Percentiles rank a stretch among this genome's conserved stretches.
Evolutionary conservation across 108 stramenopile species (phyloP).

Genomic region (Conticribra guillardii): DNA sequence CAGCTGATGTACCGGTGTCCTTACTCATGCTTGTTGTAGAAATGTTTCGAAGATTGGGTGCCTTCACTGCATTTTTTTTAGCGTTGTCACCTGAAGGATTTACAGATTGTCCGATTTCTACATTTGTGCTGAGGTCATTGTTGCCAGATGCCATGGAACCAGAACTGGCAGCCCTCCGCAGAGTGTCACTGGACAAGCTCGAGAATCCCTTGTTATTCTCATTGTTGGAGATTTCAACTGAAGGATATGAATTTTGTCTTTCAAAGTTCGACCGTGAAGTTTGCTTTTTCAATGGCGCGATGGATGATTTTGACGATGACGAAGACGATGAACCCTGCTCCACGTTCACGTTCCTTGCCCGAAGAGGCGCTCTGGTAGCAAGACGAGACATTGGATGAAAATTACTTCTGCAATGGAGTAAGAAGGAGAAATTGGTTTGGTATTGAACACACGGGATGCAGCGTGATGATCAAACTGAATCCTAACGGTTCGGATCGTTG

Average conservation of each 20-base stretch:
- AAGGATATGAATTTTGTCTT: slow-evolving; percentile 16
- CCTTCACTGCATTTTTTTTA: background rate
- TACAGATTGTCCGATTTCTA: slow-evolving; percentile 10
- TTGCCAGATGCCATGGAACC: slow-evolving; percentile 2
- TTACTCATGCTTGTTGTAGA: background rate
- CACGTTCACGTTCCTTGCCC: slow-evolving; percentile 26
- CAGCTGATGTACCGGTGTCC: background rate
- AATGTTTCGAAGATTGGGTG: slow-evolving; percentile 5
- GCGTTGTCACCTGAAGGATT: background rate
- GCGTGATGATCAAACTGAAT: too few species aligned
- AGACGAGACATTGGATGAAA: slow-evolving; percentile 25
- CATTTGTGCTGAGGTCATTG: slow-evolving; percentile 13
- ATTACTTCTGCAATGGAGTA: too few species aligned
- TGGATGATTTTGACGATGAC: slow-evolving; percentile 19
- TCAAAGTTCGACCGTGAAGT: slow-evolving; percentile 17
- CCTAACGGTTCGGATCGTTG: too few species aligned
- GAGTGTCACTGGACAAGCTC: slow-evolving; percentile 44
- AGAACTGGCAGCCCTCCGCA: slow-evolving; percentile 23
- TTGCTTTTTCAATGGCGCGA: slow-evolving; percentile 21
- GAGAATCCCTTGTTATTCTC: slow-evolving; percentile 45
- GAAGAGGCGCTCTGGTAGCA: slow-evolving; percentile 22
- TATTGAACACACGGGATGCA: too few species aligned
- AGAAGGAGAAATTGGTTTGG: too few species aligned
- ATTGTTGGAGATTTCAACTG: slow-evolving; percentile 10
- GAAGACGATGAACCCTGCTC: slow-evolving; percentile 13